A percentile compares a stretch with the other conserved stretches of the same genome.
Evolutionary conservation across 1,139 yeast species (phyloP).

Genomic region (Wickerhamiella pararugosa): DNA sequence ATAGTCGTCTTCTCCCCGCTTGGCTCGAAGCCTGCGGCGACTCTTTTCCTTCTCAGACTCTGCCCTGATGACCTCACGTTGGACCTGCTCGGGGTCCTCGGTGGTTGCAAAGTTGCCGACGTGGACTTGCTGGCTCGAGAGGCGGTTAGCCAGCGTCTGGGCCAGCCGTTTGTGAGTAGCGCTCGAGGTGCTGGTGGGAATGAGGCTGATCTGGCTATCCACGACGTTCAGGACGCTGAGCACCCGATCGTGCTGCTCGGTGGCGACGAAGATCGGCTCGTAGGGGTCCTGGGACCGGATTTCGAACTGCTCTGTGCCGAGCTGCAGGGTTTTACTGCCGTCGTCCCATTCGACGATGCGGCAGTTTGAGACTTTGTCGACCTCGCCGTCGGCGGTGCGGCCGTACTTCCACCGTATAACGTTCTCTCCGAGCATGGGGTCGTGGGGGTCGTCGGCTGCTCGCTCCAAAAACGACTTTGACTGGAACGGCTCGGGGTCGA

Average conservation of each 20-base stretch:
- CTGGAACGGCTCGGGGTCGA: conserved; percentile 82
- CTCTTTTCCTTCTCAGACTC: conserved; percentile 34
- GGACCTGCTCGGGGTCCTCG: conserved; percentile 77
- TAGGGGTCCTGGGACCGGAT: conserved; percentile 38
- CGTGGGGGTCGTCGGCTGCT: conserved; percentile 21
- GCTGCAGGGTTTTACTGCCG: conserved; percentile 69
- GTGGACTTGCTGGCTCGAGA: conserved; percentile 35
- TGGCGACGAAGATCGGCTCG: conserved; percentile 57
- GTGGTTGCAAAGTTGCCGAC: conserved; percentile 63
- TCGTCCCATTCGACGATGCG: conserved; percentile 91
- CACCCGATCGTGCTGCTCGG: conserved; percentile 43
- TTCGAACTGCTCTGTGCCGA: conserved; percentile 83
- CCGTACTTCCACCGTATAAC: conserved; percentile 91
- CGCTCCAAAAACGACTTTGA: conserved; percentile 44
- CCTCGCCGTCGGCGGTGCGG: conserved; percentile 36
- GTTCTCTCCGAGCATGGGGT: conserved; percentile 51
- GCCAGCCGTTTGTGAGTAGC: conserved; percentile 70
- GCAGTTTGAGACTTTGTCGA: conserved; percentile 63
- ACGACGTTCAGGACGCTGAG: conserved; percentile 51
- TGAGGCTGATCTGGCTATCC: conserved; percentile 48
- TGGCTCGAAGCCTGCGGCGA: conserved; percentile 35
- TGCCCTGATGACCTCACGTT: conserved; percentile 65
- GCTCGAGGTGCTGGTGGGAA: conserved; percentile 80
- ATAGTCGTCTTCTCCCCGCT: conserved; percentile 49
- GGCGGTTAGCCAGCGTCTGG: conserved; percentile 56